Conservation (phyloP, 1,284 basidiomycete genomes). For the Melampsora americana region DNA sequence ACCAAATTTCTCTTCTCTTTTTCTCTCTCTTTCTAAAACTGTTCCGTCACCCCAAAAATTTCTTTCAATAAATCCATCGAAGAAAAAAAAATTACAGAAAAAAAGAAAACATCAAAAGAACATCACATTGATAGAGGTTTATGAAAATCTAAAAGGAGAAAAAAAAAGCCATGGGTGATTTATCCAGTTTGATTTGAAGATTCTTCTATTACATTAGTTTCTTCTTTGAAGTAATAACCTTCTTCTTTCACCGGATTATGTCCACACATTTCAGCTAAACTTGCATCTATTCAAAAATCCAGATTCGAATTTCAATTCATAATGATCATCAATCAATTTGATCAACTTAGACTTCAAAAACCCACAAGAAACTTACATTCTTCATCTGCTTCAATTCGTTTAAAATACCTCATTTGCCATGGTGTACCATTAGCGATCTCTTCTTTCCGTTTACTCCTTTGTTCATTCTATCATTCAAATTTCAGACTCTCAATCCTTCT, state of each 20-base stretch:
- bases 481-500: neutral
- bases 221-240: constrained; percentile 29
- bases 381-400: constrained; percentile 52
- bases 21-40: too few relatives aligned
- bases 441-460: constrained; percentile 80
- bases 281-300: constrained; percentile 8
- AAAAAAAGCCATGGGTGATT: too few relatives aligned
- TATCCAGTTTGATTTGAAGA: too few relatives aligned
- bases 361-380: constrained; percentile 49
- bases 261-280: constrained; percentile 29
- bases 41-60: too few relatives aligned
- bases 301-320: too few relatives aligned
- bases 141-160: too few relatives aligned
- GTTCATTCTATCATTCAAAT: constrained; percentile 67
- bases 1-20: too few relatives aligned
- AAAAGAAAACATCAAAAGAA: too few relatives aligned
- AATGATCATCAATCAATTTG: neutral
- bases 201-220: neutral
- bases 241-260: constrained; percentile 22
- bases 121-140: too few relatives aligned
- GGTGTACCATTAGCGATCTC: constrained; percentile 69
- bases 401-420: constrained; percentile 62
- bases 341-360: neutral
- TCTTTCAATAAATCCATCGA: too few relatives aligned
- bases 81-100: too few relatives aligned